Conservation (phyloP, 208 protist genomes). For the Trypanosomatidae sp. region DNA sequence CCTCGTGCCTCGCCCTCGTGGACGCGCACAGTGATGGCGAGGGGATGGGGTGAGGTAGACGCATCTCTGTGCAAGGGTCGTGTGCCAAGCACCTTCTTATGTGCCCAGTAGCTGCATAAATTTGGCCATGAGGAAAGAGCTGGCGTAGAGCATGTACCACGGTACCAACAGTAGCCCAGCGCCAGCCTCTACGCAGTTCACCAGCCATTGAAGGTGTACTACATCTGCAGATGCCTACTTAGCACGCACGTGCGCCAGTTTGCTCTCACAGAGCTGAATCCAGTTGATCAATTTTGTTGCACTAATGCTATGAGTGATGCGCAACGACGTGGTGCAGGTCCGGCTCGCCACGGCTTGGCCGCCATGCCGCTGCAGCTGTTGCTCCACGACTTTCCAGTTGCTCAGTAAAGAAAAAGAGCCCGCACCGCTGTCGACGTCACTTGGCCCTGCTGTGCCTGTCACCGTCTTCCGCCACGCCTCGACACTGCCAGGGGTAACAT, state of each 20-base stretch:
- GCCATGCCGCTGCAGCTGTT: constrained; percentile 37
- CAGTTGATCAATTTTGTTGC: constrained; percentile 38
- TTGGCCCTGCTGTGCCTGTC: neutral
- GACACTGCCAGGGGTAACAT: constrained; percentile 20
- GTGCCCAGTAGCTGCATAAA: constrained; percentile 36
- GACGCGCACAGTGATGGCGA: neutral
- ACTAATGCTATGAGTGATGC: constrained; percentile 21
- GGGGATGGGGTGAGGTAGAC: constrained; percentile 11
- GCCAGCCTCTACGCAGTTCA: constrained; percentile 26
- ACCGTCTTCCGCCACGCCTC: neutral
- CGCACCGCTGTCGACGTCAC: neutral
- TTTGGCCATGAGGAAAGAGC: constrained; percentile 18
- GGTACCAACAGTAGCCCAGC: constrained; percentile 33
- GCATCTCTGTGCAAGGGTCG: constrained; percentile 29
- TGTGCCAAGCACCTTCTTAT: constrained; percentile 38
- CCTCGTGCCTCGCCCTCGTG: neutral
- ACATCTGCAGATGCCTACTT: constrained; percentile 28
- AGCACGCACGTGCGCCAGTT: neutral
- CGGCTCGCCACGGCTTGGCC: constrained; percentile 19
- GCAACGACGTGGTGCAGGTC: constrained; percentile 25
- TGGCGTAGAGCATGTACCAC: constrained; percentile 40
- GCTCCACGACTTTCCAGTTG: constrained; percentile 34
- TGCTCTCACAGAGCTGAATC: constrained; percentile 21
- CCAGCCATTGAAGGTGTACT: constrained; percentile 31
- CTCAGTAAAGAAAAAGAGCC: neutral